Evolutionary conservation across 805 yeast species (phyloP).

Genomic region (Deakozyma indianensis): DNA sequence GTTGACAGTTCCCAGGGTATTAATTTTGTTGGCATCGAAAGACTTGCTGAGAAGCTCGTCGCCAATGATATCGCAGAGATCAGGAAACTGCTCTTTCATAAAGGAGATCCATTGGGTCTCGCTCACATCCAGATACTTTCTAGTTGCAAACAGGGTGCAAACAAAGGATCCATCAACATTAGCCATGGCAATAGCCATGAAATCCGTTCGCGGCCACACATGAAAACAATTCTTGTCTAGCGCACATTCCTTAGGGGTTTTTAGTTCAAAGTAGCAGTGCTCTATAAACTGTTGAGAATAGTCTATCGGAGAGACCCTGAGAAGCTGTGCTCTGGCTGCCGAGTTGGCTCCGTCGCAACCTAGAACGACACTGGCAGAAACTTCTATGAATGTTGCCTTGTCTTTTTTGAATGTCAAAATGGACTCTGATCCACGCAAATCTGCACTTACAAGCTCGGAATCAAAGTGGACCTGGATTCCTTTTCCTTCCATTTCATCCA

Average conservation of each 20-base stretch:
- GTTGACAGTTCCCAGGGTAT: conserved; percentile 60
- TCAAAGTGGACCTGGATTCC: conserved; percentile 37
- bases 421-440: conserved; percentile 7
- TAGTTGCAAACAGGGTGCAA: conserved; percentile 76
- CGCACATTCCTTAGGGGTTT: conserved; percentile 44
- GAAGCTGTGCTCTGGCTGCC: conserved; percentile 53
- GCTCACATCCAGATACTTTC: conserved; percentile 30
- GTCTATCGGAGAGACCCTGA: conserved; percentile 53
- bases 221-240: conserved; percentile 69
- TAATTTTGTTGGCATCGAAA: conserved; percentile 50
- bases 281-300: conserved; percentile 66
- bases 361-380: conserved; percentile 41
- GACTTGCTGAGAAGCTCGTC: conserved; percentile 34
- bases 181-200: conserved; percentile 82
- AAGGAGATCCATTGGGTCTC: conserved; percentile 35
- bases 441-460: conserved; percentile 33
- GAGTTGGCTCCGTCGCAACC: conserved; percentile 87
- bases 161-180: conserved; percentile 80
- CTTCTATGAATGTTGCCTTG: conserved; percentile 3
- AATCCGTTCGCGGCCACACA: conserved; percentile 82
- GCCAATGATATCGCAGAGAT: conserved; percentile 60
- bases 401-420: conserved; percentile 2
- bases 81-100: conserved; percentile 51
- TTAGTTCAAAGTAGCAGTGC: conserved; percentile 68
- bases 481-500: conserved; percentile 46